Conservation (phyloP, 1,284 basidiomycete genomes). For the Apiotrichum gamsii region DNA sequence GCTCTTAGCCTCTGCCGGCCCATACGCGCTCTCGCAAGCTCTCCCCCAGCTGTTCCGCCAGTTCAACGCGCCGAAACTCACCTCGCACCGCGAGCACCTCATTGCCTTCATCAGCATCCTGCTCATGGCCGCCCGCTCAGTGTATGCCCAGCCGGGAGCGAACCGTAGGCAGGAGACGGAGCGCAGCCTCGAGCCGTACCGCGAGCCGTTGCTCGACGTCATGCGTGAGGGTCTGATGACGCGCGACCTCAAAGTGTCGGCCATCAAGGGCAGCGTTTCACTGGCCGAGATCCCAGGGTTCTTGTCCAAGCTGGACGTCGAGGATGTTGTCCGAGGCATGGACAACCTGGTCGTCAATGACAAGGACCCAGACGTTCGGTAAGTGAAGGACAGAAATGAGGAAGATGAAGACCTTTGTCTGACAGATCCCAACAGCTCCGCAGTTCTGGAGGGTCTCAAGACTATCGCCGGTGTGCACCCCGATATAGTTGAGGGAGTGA, state of each 20-base stretch:
- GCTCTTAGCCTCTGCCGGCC: conserved; percentile 61
- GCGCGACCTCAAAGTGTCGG: conserved; percentile 53
- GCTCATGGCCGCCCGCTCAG: conserved; percentile 40
- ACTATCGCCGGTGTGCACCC: conserved; percentile 61
- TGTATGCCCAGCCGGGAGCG: conserved; percentile 28
- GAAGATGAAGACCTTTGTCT: conserved; percentile 53
- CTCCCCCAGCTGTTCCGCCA: conserved; percentile 67
- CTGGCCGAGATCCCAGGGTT: conserved; percentile 61
- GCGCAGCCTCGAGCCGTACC: conserved; percentile 58
- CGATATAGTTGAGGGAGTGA: conserved; percentile 65
- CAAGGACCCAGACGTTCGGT: conserved; percentile 53
- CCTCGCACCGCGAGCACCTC: conserved; percentile 64
- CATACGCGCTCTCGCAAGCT: conserved; percentile 60
- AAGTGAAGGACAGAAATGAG: conserved; percentile 40
- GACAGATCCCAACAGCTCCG: conserved; percentile 18
- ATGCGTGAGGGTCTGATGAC: conserved; percentile 40
- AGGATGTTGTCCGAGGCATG: conserved; percentile 69
- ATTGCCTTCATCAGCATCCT: conserved; percentile 55
- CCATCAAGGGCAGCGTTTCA: conserved; percentile 55
- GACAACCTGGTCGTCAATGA: conserved; percentile 62
- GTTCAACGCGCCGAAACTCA: conserved; percentile 71
- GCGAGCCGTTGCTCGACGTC: conserved; percentile 59
- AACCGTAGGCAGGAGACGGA: conserved; percentile 33
- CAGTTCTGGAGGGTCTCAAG: conserved; percentile 62
- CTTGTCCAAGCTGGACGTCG: conserved; percentile 65